Percentiles rank a stretch among this genome's conserved stretches.
phyloP scores from a whole-genome alignment of 108 stramenopile species.

The Nitzschia sp. region DNA sequence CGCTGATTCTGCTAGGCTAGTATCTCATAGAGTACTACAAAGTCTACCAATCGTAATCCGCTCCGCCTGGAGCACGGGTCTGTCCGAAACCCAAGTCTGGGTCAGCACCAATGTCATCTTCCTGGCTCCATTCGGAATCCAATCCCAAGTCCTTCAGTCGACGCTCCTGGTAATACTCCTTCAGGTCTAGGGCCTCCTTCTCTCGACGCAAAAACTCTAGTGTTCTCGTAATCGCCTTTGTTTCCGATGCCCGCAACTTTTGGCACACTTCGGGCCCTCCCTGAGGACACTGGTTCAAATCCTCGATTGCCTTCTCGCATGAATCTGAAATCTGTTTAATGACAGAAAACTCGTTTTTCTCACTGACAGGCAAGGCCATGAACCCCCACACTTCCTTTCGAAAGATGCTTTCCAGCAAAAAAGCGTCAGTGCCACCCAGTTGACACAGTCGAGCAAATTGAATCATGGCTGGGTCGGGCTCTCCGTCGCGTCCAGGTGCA shows the following conservation, averaged over 20 bases:
- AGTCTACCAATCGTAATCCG: conserved; percentile 61
- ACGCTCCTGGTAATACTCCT: conserved; percentile 94
- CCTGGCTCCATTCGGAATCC: conserved; percentile 82
- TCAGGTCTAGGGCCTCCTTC: conserved; percentile 84
- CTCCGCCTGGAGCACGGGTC: conserved; percentile 68
- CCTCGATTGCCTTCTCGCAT: conserved; percentile 62
- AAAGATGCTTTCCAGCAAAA: conserved; percentile 92
- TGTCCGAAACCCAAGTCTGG: conserved; percentile 64
- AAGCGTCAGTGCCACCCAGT: conserved; percentile 86
- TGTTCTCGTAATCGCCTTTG: conserved; percentile 62
- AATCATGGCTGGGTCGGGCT: conserved; percentile 88
- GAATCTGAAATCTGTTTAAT: conserved; percentile 59
- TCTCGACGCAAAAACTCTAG: conserved; percentile 76
- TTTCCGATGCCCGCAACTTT: conserved; percentile 69
- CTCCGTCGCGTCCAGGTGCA: conserved; percentile 59
- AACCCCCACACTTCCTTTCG: conserved; percentile 93
- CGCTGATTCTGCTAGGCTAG: too few species aligned
- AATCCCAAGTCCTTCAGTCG: conserved; percentile 89
- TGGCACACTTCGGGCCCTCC: conserved; percentile 57
- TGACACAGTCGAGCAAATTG: conserved; percentile 82
- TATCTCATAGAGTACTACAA: too few species aligned
- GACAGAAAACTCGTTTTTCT: conserved; percentile 77
- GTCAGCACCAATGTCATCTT: conserved; percentile 58
- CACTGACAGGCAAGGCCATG: conserved; percentile 89
- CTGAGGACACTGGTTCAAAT: conserved; percentile 37